Evolutionary conservation across 1,284 basidiomycete species (phyloP), one percentile per base, ranked within the genome.

Genomic region (Ganoderma sinense): DNA sequence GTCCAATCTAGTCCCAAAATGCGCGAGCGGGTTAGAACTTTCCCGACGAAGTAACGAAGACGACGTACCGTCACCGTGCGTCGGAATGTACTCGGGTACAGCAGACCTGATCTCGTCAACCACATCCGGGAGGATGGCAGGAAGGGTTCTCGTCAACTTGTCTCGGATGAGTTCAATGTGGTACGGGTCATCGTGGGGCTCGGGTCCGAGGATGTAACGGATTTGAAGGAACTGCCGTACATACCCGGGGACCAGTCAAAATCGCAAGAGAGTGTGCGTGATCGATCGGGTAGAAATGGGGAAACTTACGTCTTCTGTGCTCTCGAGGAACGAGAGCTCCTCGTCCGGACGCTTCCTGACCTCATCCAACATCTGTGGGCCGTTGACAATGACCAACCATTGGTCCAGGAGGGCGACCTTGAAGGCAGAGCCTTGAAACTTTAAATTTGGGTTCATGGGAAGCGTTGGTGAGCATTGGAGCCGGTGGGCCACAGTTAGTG

Each of bases 331-430:
- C 75, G 48, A 64, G 29, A 80, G 78, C 59, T 80, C 78, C 6
- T 75, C 71, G 2, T 72, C 68, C 3, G 77, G 76, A 14, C 68
- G 71, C 40, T 64, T 64, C n/a, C 48, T 26, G 48, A 51, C 11
- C 23, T 51, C 48, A 3, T 51, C 48, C 23, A 51, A 69, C 67
- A 63, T 64, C 43, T 66, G 58, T 41, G 62, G 72, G 13, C 73
- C 73, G 40, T 53, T 73, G 33, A 74, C 73, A 11, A 80, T 56
- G 26, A 81, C 74, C 6, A 76, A 66, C 78, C 78, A 80, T 60
- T 73, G 71, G 26, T 81, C 79, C 53, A 80, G 73, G 72, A 80
- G 77, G 0, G 84, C 79, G 20, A 84, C 75, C 75, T 79, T 82
- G 74, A 83, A 72, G 41, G 36, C 40, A 0, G 66, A 63, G 1